Conservation (phyloP, 2,329 filamentous ascomycete species). For the Colletotrichum godetiae region DNA sequence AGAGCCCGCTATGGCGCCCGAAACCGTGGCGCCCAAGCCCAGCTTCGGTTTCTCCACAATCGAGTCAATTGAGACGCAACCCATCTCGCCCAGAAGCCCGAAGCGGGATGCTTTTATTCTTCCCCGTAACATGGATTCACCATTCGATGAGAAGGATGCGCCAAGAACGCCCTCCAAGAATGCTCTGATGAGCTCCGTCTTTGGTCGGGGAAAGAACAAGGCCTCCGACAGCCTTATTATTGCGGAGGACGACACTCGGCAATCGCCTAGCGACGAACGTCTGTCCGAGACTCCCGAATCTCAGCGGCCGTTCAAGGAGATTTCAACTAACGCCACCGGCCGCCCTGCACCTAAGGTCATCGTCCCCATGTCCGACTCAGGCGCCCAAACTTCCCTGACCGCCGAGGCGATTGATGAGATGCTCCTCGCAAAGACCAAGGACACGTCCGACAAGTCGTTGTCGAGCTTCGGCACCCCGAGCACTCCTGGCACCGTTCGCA, state of each 20-base stretch:
- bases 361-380: constrained; percentile 71
- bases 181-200: constrained; percentile 55
- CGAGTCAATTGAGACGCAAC: constrained; percentile 58
- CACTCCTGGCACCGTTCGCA: constrained; percentile 54
- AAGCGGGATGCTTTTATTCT: constrained; percentile 68
- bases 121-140: constrained; percentile 55
- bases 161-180: constrained; percentile 52
- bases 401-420: constrained; percentile 83
- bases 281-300: constrained; percentile 64
- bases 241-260: constrained; percentile 73
- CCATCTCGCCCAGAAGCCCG: constrained; percentile 60
- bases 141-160: constrained; percentile 43
- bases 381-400: constrained; percentile 87
- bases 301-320: constrained; percentile 69
- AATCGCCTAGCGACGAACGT: constrained; percentile 57
- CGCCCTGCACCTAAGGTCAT: constrained; percentile 52
- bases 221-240: constrained; percentile 58
- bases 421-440: constrained; percentile 64
- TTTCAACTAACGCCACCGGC: constrained; percentile 67
- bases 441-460: constrained; percentile 48
- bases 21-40: constrained; percentile 37
- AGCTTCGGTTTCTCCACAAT: constrained; percentile 57
- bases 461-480: constrained; percentile 53
- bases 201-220: constrained; percentile 57
- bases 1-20: constrained; percentile 51